These are phyloP conservation scores for Catharanthus roseus DNA, from an alignment of 257 asterid genomes.

Conservation along the genomic window DNA sequence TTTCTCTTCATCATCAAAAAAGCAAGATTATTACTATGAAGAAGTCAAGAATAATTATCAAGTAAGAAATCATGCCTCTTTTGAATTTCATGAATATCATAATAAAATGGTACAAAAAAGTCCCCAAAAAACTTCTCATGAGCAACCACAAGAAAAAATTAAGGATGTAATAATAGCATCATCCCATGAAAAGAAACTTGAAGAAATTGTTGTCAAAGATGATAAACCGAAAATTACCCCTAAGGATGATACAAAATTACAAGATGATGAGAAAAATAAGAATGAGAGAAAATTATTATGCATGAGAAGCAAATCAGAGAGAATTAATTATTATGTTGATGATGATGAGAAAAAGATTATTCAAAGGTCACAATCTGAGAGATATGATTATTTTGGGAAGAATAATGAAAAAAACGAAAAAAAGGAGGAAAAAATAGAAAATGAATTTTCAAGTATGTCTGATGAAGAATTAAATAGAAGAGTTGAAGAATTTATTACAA, in stretches of 20 bases:
- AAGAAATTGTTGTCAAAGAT: not conserved
- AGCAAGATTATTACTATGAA: slow-evolving; percentile 21
- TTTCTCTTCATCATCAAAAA: slow-evolving; percentile 29
- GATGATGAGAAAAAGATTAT: slow-evolving; percentile 19
- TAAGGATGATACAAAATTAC: not conserved
- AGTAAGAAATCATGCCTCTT: slow-evolving; percentile 14
- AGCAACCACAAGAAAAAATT: slow-evolving; percentile 30
- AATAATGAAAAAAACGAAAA: slow-evolving; percentile 20
- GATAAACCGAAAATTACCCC: not conserved
- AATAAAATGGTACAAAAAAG: not conserved
- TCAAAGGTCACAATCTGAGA: slow-evolving; percentile 37
- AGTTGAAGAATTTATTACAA: slow-evolving; percentile 59
- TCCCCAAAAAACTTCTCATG: not conserved
- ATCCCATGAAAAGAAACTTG: slow-evolving; percentile 7
- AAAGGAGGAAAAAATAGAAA: slow-evolving; percentile 27
- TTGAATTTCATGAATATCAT: not conserved
- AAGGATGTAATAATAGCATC: slow-evolving; percentile 18
- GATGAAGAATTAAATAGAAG: slow-evolving; percentile 55
- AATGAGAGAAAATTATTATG: slow-evolving; percentile 16
- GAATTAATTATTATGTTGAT: slow-evolving; percentile 5
- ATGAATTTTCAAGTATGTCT: slow-evolving; percentile 54
- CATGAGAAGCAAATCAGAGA: slow-evolving; percentile 36
- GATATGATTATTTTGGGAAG: slow-evolving; percentile 12
- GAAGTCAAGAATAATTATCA: slow-evolving; percentile 17
- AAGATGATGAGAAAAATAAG: slow-evolving; percentile 5